Conservation (phyloP, 2,329 filamentous ascomycete genomes). For the Rhinocladiella mackenziei region DNA sequence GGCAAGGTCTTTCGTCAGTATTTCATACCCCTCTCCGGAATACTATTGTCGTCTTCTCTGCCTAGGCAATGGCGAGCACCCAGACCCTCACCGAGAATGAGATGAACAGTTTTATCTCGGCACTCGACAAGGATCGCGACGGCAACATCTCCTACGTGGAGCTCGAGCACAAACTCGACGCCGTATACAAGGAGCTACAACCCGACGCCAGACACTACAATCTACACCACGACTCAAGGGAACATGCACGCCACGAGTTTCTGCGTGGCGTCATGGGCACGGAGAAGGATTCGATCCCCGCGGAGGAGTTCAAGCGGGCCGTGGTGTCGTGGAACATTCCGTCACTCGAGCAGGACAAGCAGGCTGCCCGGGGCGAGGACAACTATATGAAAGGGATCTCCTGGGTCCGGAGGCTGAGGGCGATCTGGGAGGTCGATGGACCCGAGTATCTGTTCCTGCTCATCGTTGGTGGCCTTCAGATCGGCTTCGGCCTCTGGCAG, state of each 20-base stretch:
- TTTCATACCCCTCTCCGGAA: too few species aligned
- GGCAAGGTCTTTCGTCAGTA: too few species aligned
- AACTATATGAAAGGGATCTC: constrained; percentile 47
- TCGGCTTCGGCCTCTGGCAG: constrained; percentile 55
- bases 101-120: constrained; percentile 51
- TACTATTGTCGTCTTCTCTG: too few species aligned
- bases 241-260: constrained; percentile 47
- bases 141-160: constrained; percentile 52
- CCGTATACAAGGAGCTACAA: constrained; percentile 50
- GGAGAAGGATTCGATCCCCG: constrained; percentile 39
- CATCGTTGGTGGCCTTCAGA: constrained; percentile 46
- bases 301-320: constrained; percentile 45
- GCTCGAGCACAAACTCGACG: constrained; percentile 51
- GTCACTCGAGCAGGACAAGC: constrained; percentile 46
- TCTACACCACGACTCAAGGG: constrained; percentile 39
- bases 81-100: constrained; percentile 45
- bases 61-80: constrained; percentile 5
- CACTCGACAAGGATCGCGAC: constrained; percentile 51
- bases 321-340: constrained; percentile 49
- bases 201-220: constrained; percentile 46
- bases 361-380: constrained; percentile 46
- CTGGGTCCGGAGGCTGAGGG: constrained; percentile 45
- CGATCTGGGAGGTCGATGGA: constrained; percentile 55
- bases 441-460: constrained; percentile 50
- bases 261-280: constrained; percentile 46